phyloP scores from a whole-genome alignment of 768 basidiomycete species.

The Mycena capillaripes region DNA sequence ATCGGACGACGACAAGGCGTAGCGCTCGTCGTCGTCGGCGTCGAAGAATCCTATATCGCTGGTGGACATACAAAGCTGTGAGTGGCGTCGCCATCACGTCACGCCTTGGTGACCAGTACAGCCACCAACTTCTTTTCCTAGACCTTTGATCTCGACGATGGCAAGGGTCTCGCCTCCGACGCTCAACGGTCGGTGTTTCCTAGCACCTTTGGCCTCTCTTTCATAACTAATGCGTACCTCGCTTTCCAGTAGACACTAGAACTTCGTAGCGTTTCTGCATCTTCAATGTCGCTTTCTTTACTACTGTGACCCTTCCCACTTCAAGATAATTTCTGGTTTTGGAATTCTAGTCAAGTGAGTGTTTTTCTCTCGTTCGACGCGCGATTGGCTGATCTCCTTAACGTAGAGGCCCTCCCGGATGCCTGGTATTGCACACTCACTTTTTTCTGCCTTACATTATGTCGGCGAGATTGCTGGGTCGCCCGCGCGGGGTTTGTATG shows the following conservation, averaged over 20 bases:
- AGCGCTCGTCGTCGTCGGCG: conserved; percentile 12
- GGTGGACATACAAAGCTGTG: conserved; percentile 8
- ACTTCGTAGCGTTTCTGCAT: neutral
- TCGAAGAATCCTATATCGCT: conserved; percentile 18
- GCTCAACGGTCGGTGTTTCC: neutral
- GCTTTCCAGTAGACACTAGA: neutral
- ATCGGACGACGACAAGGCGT: conserved; percentile 14
- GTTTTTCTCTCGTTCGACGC: neutral
- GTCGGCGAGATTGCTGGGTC: neutral
- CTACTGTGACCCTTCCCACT: neutral
- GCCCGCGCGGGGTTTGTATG: neutral
- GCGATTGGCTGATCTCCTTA: conserved; percentile 1
- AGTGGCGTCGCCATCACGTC: conserved; percentile 12
- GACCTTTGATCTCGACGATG: too few relatives aligned
- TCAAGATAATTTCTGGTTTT: neutral
- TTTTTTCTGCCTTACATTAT: neutral
- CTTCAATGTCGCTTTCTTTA: neutral
- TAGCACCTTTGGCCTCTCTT: neutral
- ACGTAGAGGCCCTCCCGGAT: neutral
- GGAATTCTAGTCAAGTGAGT: too few relatives aligned
- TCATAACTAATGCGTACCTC: neutral
- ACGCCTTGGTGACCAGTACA: conserved; percentile 13
- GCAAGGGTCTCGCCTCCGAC: too few relatives aligned
- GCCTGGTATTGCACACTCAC: neutral
- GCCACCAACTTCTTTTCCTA: conserved; percentile 3